Evolutionary conservation across 202 grass and related monocot genomes (phyloP), one percentile per base, ranked within the genome.

Genomic region (Dendrocalamus latiflorus): DNA sequence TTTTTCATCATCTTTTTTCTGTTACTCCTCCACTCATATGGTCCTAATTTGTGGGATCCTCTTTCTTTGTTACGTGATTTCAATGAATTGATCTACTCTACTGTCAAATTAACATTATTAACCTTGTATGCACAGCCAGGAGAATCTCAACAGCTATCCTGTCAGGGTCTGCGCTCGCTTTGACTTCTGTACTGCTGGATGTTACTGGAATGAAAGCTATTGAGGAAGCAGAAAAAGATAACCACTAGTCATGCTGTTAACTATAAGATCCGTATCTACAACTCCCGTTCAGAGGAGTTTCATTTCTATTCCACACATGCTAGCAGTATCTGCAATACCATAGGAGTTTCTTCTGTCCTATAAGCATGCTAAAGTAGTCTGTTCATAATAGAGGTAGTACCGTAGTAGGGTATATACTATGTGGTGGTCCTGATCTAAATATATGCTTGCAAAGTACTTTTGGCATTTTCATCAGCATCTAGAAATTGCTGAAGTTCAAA

Each of bases 141-240:
- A 91, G 63, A 4, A 13, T 80, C 69, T 65, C 62, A 39, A 67
- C 86, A 39, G 86, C 61, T 79, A 20, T 86, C 14, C 15, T 83
- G 28, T 85, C 82, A 65, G 86, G 83, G 9, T 88, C 73, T 51
- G 86, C 90, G 24, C 17, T 91, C 0, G 83, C 90, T 66, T 74
- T 91, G 73, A 86, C 86, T 75, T 86, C 78, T 70, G 62, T 83
- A 3, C 45, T 89, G 53, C 68, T 91, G 53, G 83, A 91, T 84
- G 77, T 74, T 33, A 85, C 85, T 81, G 85, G 85, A 70, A 84
- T 88, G 81, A 82, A 42, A 87, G 38, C 60, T 79, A 80, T 45
- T 9, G 55, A 84, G 6, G 80, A 90, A 26, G 66, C 68, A 72
- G 55, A 51, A 85, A 89, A 58, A n/a, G 56, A 3, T 36, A 43